Evolutionary conservation across 1,139 yeast genomes (phyloP).

Genomic region (Sugiyamaella grinbergsii): DNA sequence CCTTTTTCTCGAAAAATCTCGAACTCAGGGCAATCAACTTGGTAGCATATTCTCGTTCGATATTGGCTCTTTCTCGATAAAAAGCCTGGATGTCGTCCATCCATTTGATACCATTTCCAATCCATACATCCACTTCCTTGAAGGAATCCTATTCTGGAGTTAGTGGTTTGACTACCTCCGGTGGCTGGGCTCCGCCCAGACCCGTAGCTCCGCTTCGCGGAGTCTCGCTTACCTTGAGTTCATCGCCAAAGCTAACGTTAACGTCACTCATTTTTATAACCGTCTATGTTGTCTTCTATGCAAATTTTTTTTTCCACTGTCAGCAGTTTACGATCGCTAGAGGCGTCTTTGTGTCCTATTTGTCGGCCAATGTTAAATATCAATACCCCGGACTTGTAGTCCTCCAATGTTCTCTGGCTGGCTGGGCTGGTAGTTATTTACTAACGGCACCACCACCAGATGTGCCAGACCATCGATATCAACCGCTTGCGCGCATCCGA

Average conservation of each 20-base stretch:
- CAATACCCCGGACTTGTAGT: too few relatives aligned
- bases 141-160: slow-evolving; percentile 66
- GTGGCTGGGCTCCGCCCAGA: slow-evolving; percentile 2
- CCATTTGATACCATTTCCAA: slow-evolving; percentile 71
- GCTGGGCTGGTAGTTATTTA: too few relatives aligned
- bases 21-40: slow-evolving; percentile 65
- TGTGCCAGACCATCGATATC: too few relatives aligned
- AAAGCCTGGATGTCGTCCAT: slow-evolving; percentile 76
- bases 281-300: neutral
- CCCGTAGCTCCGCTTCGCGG: neutral
- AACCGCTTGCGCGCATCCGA: too few relatives aligned
- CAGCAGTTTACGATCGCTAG: too few relatives aligned
- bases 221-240: slow-evolving; percentile 38
- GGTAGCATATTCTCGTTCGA: slow-evolving; percentile 81
- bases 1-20: slow-evolving; percentile 75
- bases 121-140: slow-evolving; percentile 62
- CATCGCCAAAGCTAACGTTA: slow-evolving; percentile 46
- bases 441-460: too few relatives aligned
- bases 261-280: slow-evolving; percentile 2
- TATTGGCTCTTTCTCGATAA: slow-evolving; percentile 75
- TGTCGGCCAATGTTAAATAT: too few relatives aligned
- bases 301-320: too few relatives aligned
- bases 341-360: too few relatives aligned
- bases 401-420: too few relatives aligned
- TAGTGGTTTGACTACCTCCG: neutral